A percentile compares a stretch with the other conserved stretches of the same genome.
phyloP scores from a whole-genome alignment of 805 yeast genomes.

The Myxozyma geophila region DNA sequence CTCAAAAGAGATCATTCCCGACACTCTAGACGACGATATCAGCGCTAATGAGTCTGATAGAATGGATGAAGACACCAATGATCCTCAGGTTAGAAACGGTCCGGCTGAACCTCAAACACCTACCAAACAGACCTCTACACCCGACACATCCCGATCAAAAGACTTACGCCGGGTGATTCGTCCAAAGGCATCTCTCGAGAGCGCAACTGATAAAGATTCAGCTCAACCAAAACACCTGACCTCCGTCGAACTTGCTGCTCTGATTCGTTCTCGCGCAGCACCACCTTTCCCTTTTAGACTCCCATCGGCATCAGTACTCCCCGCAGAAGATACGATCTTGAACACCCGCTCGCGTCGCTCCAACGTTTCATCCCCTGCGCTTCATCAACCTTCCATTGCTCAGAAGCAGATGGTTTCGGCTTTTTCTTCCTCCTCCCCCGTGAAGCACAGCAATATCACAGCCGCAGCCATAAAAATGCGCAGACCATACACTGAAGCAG shows the following conservation, averaged over 20 bases:
- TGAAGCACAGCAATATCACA: background rate
- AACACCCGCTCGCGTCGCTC: conserved; percentile 11
- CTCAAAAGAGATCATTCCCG: conserved; percentile 4
- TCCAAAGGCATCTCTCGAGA: background rate
- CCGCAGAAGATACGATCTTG: background rate
- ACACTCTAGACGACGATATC: conserved; percentile 2
- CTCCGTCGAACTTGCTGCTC: conserved; percentile 1
- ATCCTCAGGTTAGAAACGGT: too few species aligned
- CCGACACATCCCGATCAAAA: too few species aligned
- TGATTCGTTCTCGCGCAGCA: conserved; percentile 1
- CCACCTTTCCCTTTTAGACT: background rate
- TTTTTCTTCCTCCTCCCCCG: background rate
- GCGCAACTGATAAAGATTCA: background rate
- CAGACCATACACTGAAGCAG: conserved; percentile 12
- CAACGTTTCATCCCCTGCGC: background rate
- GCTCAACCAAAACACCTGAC: background rate
- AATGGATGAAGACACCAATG: background rate
- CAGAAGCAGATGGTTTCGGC: background rate
- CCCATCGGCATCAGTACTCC: conserved; percentile 12
- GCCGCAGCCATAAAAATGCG: background rate
- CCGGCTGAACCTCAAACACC: too few species aligned
- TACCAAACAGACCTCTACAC: too few species aligned
- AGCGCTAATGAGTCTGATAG: background rate
- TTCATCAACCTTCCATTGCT: background rate
- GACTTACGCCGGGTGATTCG: background rate